Conservation (phyloP, 768 basidiomycete species). For the Basidioascus undulatus region DNA sequence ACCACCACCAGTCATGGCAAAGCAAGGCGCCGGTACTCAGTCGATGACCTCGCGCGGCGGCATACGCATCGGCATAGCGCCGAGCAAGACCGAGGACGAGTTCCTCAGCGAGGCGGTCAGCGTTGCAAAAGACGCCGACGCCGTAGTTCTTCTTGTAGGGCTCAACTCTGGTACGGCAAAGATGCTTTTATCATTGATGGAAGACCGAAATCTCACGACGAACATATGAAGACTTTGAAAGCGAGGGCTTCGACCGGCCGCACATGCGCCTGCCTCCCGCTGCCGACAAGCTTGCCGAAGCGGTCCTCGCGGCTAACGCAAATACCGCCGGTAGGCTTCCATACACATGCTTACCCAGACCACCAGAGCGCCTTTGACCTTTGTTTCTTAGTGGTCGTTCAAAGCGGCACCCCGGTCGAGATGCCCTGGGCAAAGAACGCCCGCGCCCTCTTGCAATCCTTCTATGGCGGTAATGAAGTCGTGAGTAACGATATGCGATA, state of each 20-base stretch:
- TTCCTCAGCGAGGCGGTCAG: constrained; percentile 13
- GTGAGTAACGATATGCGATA: too few relatives aligned
- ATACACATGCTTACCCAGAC: too few relatives aligned
- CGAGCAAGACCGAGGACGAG: constrained; percentile 9
- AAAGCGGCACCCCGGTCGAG: constrained; percentile 39
- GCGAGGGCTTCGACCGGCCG: constrained; percentile 47
- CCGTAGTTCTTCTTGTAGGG: constrained; percentile 13
- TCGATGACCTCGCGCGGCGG: too few relatives aligned
- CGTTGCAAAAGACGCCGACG: constrained; percentile 11
- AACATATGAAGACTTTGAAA: constrained; percentile 33
- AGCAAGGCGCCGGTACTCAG: constrained; percentile 10
- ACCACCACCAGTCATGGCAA: constrained; percentile 36
- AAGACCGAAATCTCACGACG: too few relatives aligned
- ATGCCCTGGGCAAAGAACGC: constrained; percentile 49
- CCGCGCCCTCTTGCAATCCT: constrained; percentile 32
- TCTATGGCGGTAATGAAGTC: constrained; percentile 41
- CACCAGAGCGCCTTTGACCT: too few relatives aligned
- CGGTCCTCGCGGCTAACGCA: constrained; percentile 30
- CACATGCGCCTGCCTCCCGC: constrained; percentile 33
- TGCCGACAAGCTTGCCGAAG: constrained; percentile 33
- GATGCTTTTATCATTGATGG: too few relatives aligned
- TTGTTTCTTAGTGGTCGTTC: too few relatives aligned
- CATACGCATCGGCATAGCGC: constrained; percentile 12
- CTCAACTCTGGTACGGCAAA: constrained; percentile 14
- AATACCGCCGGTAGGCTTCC: constrained; percentile 22